These are phyloP conservation scores for Tylopilus felleus DNA, from an alignment of 768 basidiomycete species.

Conservation along the genomic window DNA sequence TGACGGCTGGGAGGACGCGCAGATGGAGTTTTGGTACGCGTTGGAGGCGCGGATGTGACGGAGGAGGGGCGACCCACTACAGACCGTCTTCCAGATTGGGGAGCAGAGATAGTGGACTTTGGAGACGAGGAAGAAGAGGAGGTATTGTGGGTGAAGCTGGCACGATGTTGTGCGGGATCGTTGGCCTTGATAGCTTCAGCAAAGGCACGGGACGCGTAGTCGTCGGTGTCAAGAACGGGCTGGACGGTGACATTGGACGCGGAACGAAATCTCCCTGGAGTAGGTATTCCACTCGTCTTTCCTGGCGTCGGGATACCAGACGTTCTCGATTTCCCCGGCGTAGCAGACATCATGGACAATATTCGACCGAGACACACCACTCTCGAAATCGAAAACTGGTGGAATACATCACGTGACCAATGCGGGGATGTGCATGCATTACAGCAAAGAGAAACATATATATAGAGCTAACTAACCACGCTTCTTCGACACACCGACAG, in stretches of 20 bases:
- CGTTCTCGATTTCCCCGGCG: conserved; percentile 41
- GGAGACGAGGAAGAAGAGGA: conserved; percentile 50
- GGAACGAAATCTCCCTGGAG: conserved; percentile 69
- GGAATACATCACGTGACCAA: conserved; percentile 21
- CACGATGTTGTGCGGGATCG: conserved; percentile 70
- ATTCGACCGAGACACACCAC: neutral
- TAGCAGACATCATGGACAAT: conserved; percentile 35
- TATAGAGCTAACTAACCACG: conserved; percentile 39
- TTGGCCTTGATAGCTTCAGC: conserved; percentile 78
- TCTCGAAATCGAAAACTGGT: neutral
- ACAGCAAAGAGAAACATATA: neutral
- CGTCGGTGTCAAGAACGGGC: conserved; percentile 38
- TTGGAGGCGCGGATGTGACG: conserved; percentile 47
- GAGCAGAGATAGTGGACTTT: conserved; percentile 35
- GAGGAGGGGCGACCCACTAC: conserved; percentile 61
- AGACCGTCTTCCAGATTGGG: conserved; percentile 42
- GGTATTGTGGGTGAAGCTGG: conserved; percentile 36
- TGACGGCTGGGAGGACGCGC: conserved; percentile 64
- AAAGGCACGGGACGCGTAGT: conserved; percentile 69
- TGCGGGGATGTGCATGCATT: conserved; percentile 1
- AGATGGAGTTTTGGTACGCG: conserved; percentile 52
- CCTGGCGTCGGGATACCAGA: conserved; percentile 49
- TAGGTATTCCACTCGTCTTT: conserved; percentile 53
- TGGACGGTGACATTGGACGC: conserved; percentile 48
- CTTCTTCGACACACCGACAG: conserved; percentile 96